Base-by-base conservation (phyloP, 2,329 filamentous ascomycete genomes). In the Cadophora sp. region DNA sequence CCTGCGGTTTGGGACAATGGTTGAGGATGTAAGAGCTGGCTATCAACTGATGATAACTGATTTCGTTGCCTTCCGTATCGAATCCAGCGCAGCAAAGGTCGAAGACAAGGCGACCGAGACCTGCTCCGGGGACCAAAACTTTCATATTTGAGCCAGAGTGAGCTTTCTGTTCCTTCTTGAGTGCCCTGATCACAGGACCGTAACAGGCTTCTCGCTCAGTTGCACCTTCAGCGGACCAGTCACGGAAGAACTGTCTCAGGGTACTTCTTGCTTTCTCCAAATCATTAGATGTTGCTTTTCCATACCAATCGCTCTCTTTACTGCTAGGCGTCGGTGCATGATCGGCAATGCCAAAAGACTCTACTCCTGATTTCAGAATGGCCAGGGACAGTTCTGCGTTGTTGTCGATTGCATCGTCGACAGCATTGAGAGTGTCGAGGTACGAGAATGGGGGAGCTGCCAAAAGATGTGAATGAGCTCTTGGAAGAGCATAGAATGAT, bases 21-120 rank as follows among this genome's bases (percentile, higher is more conserved):
- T 95, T 94, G 58, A 94, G 85, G 18, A 94, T 86, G 76, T 92
- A 90, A 0, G 86, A 87, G 6, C 92, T 96, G 1, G 93, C 93
- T 66, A 98, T 84, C n/a, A 99, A 86, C 78, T 97, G 93, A 78
- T 99, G 96, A 76, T 97, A 98, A 2, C 94, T 97, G 69, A 98
- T 97, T 80, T 99, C 92, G 76, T 97, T 98, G 33, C 95, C 95
- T 78, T 97, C 94, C 0, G 89, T 87, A 13, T 86, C 81, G 78
- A 89, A 96, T 13, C 96, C 94, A 0, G 82, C 83, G 33, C 81
- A 82, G 76, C 90, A 93, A 16, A 98, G 83, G 53, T 99, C 96
- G 74, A 96, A 97, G 0, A 98, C 92, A 1, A 98, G 82, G 16
- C 96, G 87, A 2, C 93, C 96, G 1, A 99, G 83, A 0, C 96